Conservation (phyloP, 2,329 filamentous ascomycete species). For the Dothistroma pini region DNA sequence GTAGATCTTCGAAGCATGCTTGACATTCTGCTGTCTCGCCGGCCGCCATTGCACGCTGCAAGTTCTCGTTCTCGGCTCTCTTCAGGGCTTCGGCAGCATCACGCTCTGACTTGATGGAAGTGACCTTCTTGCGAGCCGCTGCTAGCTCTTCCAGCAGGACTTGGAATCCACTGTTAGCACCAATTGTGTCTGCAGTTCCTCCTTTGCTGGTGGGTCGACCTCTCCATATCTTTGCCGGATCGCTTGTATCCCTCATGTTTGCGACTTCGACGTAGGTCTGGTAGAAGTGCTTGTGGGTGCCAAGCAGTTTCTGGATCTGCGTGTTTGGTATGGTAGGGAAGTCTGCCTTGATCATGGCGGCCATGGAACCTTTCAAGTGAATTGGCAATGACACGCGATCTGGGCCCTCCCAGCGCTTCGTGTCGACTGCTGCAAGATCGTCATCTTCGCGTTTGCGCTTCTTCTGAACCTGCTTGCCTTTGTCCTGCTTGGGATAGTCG, state of each 20-base stretch:
- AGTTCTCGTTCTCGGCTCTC: constrained; percentile 37
- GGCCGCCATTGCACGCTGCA: constrained; percentile 33
- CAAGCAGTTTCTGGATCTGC: constrained; percentile 35
- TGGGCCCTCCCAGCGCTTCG: constrained; percentile 22
- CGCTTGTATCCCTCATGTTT: constrained; percentile 15
- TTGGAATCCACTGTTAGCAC: constrained; percentile 21
- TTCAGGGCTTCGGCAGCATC: constrained; percentile 23
- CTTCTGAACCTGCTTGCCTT: constrained; percentile 26
- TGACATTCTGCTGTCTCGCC: constrained; percentile 59
- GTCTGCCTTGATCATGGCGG: constrained; percentile 39
- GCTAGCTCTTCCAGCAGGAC: constrained; percentile 33
- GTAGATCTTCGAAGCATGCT: constrained; percentile 64
- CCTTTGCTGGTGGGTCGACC: constrained; percentile 19
- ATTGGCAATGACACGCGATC: constrained; percentile 18
- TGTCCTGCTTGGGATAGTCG: constrained; percentile 32
- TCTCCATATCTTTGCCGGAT: constrained; percentile 10
- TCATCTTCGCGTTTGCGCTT: constrained; percentile 30
- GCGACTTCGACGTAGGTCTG: constrained; percentile 38
- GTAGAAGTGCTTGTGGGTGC: constrained; percentile 35
- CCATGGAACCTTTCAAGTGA: constrained; percentile 20
- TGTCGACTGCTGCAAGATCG: constrained; percentile 22
- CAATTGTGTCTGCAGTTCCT: constrained; percentile 26
- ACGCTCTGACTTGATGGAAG: constrained; percentile 19
- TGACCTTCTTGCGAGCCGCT: constrained; percentile 32
- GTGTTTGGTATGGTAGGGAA: constrained; percentile 38